Evolutionary conservation across 2,329 filamentous ascomycete species (phyloP), one percentile per base, ranked within the genome.

Genomic region (Thielaviopsis musarum): DNA sequence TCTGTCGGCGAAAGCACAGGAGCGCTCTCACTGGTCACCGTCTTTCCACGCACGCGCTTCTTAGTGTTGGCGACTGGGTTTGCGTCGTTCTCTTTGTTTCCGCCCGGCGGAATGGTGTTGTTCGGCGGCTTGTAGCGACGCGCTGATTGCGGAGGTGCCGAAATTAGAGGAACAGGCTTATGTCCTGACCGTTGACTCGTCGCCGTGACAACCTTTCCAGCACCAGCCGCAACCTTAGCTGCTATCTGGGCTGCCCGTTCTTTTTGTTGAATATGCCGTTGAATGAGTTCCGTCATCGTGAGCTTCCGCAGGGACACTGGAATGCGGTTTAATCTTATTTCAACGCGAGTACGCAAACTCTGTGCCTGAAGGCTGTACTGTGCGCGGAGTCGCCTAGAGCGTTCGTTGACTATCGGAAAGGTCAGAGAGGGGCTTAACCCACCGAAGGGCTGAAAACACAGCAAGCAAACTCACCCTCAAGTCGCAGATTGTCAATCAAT

Each of bases 241-340:
- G 60, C 57, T 9, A 62, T 62, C 45, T 62, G 60, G 2, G 60
- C 60, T 4, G 60, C 59, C 22, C 65, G 67, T 60, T 72, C 70
- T 57, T 75, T 73, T 59, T 77, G 71, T 30, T 75, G 71, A n/a
- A 71, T 61, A 64, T 74, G 74, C 64, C 75, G 81, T 55, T 71
- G 67, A 13, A 91, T 69, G 9, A 97, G 76, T 52, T 95, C 91
- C 59, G 83, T 83, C 78, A 98, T 91, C 60, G 82, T 94, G 63
- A 82, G 78, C 67, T 85, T 87, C 62, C 91, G 84, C 63, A 95
- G 73, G 17, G 84, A 79, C 65, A 82, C 80, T 7, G 93, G 93
- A 57, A 97, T 93, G 58, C 93, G 84, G 69, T 96, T 95, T 70
- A 97, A 80, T 72, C 93, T 87, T 73, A 95, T 87, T 71, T 96